Evolutionary conservation across 164 flowering plant species (phyloP), one percentile per base, ranked within the genome.

Genomic region (Vitis labrusca): DNA sequence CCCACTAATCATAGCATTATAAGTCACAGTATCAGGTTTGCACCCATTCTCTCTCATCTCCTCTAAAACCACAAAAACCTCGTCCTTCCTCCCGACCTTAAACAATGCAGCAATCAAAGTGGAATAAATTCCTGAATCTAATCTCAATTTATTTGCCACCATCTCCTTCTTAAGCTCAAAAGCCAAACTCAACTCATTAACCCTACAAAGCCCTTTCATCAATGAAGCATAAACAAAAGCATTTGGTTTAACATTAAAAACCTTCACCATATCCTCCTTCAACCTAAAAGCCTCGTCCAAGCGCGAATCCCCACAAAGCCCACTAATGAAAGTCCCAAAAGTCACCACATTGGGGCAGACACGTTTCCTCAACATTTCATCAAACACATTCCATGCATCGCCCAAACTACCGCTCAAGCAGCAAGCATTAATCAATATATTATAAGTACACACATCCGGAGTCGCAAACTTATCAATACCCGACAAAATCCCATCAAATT

Each of bases 371-470:
- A 10, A 75, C 95, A 90, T 91, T 84, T 85, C 90, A 68, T 81
- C 90, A 63, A 93, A 86, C 85, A 89, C 61, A 3, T 73, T 65
- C 78, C 84, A 66, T 2, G 90, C 95, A 69, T 72, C 65, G 50
- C 71, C 82, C 59, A 86, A 62, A 66, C 75, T 72, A 16, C 75
- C 71, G 50, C 51, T 64, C 48, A 30, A 13, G 56, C 80, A 76
- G 59, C 79, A 77, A 32, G 80, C 87, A 66, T 82, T 73, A 8
- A 93, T 93, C 91, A 88, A 59, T n/a, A 88, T 69, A 68, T 93
- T 93, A 73, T 77, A 90, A n/a, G 88, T 88, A 64, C 95, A 88
- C 1, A 79, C 84, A 83, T 91, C 97, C 0, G 88, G 84, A 59
- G 50, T 16, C 51, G 49, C 84, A 32, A 58, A 77, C 8, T 59